Evolutionary conservation across 2,329 filamentous ascomycete genomes (phyloP).

Genomic region (Incumbomyces lentus): DNA sequence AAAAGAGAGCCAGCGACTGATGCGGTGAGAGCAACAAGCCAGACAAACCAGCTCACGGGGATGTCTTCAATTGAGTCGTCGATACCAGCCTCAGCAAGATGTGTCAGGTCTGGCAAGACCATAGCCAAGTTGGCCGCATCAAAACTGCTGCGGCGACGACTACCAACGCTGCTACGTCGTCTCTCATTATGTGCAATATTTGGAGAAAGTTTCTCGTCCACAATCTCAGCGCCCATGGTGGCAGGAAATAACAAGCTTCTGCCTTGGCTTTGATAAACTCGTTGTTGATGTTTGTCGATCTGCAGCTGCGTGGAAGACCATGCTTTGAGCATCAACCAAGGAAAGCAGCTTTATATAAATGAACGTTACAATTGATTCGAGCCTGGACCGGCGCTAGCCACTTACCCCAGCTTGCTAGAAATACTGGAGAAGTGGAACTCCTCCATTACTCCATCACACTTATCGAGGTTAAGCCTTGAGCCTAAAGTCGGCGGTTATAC

Average conservation of each 20-base stretch:
- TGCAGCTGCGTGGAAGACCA: too few relatives aligned
- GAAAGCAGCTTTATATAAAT: too few relatives aligned
- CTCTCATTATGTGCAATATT: neutral
- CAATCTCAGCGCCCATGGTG: neutral
- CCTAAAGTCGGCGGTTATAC: too few relatives aligned
- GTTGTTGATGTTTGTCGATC: too few relatives aligned
- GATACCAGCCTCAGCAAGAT: constrained; percentile 17
- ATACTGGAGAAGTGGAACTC: too few relatives aligned
- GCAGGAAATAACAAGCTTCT: neutral
- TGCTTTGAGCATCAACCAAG: too few relatives aligned
- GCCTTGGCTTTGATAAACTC: too few relatives aligned
- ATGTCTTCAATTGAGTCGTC: constrained; percentile 29
- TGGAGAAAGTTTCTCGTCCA: neutral
- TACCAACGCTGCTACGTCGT: neutral
- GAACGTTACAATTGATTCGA: too few relatives aligned
- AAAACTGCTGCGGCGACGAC: constrained; percentile 11
- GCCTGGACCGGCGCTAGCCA: too few relatives aligned
- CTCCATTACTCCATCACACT: too few relatives aligned
- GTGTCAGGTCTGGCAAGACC: constrained; percentile 22
- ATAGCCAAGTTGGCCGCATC: constrained; percentile 12
- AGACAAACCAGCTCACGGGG: constrained; percentile 29
- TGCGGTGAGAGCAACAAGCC: constrained; percentile 30
- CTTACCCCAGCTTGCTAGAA: too few relatives aligned
- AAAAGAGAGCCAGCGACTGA: constrained; percentile 24
- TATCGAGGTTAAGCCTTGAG: too few relatives aligned